Evolutionary conservation across 2,329 filamentous ascomycete species (phyloP).

Genomic region (Botrytis squamosa): DNA sequence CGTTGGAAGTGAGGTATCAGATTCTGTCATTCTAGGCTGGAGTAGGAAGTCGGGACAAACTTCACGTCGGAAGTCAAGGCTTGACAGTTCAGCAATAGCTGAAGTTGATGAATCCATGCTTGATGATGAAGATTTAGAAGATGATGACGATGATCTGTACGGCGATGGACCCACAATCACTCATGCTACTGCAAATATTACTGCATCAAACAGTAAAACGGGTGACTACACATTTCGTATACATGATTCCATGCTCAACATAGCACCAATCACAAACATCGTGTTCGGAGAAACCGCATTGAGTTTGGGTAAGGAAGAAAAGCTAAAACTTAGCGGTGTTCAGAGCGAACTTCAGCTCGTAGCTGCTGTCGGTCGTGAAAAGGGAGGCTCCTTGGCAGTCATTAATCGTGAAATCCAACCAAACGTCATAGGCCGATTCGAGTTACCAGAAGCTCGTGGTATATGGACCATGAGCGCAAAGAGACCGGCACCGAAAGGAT

Average conservation of each 20-base stretch:
- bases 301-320: constrained; percentile 47
- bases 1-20: constrained; percentile 77
- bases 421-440: constrained; percentile 65
- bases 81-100: constrained; percentile 45
- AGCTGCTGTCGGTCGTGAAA: constrained; percentile 61
- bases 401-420: constrained; percentile 78
- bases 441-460: constrained; percentile 69
- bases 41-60: constrained; percentile 60
- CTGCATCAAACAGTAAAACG: constrained; percentile 45
- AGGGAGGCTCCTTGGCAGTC: constrained; percentile 68
- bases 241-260: constrained; percentile 73
- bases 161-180: constrained; percentile 51
- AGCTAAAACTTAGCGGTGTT: constrained; percentile 47
- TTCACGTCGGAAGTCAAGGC: constrained; percentile 62
- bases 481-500: constrained; percentile 61
- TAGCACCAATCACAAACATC: constrained; percentile 76
- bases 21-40: constrained; percentile 82
- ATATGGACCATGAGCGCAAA: constrained; percentile 79
- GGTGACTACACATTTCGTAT: constrained; percentile 71
- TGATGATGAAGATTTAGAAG: constrained; percentile 50
- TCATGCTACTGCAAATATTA: constrained; percentile 41
- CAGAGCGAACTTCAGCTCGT: constrained; percentile 59
- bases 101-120: constrained; percentile 57
- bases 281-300: constrained; percentile 61
- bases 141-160: constrained; percentile 61